Evolutionary conservation across 371 early-diverging fungal species (phyloP), one percentile per base, ranked within the genome.

Genomic region (Neoconidiobolus thromboides): DNA sequence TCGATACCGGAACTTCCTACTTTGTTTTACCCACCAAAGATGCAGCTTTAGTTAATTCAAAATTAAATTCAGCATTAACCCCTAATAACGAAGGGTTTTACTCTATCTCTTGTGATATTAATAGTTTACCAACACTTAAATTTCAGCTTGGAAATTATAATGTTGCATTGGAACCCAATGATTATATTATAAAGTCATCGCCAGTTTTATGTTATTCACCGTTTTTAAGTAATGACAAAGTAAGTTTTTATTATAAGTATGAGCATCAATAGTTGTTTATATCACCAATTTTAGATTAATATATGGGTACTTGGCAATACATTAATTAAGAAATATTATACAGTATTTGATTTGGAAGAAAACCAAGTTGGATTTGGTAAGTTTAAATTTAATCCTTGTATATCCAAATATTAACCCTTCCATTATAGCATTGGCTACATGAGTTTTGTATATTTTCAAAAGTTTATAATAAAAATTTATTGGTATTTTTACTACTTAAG

Each of bases 261-360:
- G 44, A 92, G 90, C 9, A 94, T 96, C 69, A 87, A 89, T 85
- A 93, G 90, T 44, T 75, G 89, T 70, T 92, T 93, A 62, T 80
- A 87, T 64, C 85, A 85, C 42, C 79, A 71, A 63, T 79, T 80
- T 37, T 70, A 77, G 43, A 83, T 80, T 6, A 80, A 80, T 44
- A 74, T 84, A 56, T 84, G 83, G 83, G 74, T 79, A 51, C 66
- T 94, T 38, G 95, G 97, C 37, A 93, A 93, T 70, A 91, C 86
- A 14, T 93, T 93, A 76, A 70, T 96, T 55, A 82, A 95, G 62
- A 86, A 83, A 69, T 93, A 76, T 69, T 91, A 93, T 71, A 81
- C 93, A 40, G 78, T 91, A 53, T 95, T 91, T 68, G 86, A 90
- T 62, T 73, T 88, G 43, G 89, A 85, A 53, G 85, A 91, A 49